Conservation (phyloP, 164 flowering plant species). For the Liquidambar formosana region DNA sequence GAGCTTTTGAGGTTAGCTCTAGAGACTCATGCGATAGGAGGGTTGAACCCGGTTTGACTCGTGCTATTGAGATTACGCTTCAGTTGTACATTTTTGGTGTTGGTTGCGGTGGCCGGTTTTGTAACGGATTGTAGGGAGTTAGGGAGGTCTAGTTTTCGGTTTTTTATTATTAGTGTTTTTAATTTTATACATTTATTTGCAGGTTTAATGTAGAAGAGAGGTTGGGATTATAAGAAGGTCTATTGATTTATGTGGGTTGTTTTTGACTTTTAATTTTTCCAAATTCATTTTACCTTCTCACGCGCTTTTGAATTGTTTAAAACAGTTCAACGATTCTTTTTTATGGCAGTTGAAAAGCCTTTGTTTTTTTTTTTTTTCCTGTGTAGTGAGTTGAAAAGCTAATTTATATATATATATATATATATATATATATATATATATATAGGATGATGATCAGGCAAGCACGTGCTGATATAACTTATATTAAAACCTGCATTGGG, state of each 20-base stretch:
- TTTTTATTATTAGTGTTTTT: background rate
- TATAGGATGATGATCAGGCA: no score
- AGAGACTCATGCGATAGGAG: no score
- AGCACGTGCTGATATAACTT: no score
- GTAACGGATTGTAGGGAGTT: background rate
- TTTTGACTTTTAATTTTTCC: background rate
- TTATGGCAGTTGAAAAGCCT: no score
- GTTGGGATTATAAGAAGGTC: background rate
- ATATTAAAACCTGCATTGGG: no score
- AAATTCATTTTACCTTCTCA: no score
- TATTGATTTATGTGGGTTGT: background rate
- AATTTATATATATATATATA: no score
- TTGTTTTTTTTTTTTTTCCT: no score
- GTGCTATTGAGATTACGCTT: background rate
- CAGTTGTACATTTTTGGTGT: background rate
- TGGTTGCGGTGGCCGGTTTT: background rate
- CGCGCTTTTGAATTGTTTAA: background rate
- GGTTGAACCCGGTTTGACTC: no score
- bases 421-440: no score
- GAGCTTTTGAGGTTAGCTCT: constrained; percentile 28
- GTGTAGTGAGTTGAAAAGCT: no score
- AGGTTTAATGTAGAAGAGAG: background rate
- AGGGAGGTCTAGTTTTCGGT: background rate
- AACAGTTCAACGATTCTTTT: background rate
- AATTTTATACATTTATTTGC: background rate